Evolutionary conservation across 2,329 filamentous ascomycete genomes (phyloP), one percentile per base, ranked within the genome.

Genomic region (Fusarium xyrophilum): DNA sequence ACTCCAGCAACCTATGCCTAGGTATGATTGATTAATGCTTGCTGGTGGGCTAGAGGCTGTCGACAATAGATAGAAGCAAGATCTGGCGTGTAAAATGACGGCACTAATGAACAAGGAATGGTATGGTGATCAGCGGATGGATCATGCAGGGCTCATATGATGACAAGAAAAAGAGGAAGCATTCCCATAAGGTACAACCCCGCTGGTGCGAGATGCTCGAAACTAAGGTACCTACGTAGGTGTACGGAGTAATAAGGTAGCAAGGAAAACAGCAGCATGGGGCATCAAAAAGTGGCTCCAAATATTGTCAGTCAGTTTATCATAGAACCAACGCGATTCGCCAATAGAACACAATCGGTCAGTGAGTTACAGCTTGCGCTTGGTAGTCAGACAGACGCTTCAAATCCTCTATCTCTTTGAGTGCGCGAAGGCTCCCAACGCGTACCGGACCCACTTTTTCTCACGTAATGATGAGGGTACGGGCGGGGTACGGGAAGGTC

Each of bases 141-240:
- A 63, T 69, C 57, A 59, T 57, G 64, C 65, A 72, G 55, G 59
- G 63, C 62, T 69, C 67, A 68, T 54, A 60, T 68, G 60, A 56
- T 52, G 52, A 56, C 53, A 54, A 44, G 44, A 59, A 55, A 64
- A 32, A 56, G 32, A 65, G 25, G 59, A 48, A 50, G 38, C 32
- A 25, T 36, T 38, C 21, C 15, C 32, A 46, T 19, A 25, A 25
- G 23, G 23, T 25, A 33, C 39, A 36, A 32, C 42, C 23, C 39
- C 47, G 53, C 42, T 60, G 42, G 42, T 55, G 44, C 38, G n/a
- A 32, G 50, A 50, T 28, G 25, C 28, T 56, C 15, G 23, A 44
- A 25, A 43, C 46, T 19, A 33, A 46, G 19, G 27, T 25, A 25
- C 25, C 32, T 33, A 33, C 14, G 21, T 23, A 23, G 21, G 39